Evolutionary conservation across 129 eudicot species (phyloP).

Genomic region (Flaveria ramosissima): DNA sequence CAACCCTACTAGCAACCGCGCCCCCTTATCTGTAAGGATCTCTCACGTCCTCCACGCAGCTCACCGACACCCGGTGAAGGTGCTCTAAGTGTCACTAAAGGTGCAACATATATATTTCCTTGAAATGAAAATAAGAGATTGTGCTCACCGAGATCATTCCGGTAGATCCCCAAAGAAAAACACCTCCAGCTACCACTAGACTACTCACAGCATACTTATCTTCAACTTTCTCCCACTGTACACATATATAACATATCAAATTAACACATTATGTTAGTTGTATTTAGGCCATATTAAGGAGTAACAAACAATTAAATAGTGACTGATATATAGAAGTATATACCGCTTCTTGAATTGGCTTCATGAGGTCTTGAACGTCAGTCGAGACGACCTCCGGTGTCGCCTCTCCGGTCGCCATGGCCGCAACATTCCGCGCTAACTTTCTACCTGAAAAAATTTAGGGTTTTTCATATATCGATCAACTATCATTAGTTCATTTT

Average conservation of each 20-base stretch:
- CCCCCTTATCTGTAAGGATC: too few relatives aligned
- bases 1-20: too few relatives aligned
- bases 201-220: conserved; percentile 93
- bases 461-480: neutral
- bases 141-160: conserved; percentile 76
- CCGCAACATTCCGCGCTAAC: conserved; percentile 74
- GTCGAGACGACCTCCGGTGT: conserved; percentile 49
- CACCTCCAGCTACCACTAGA: conserved; percentile 67
- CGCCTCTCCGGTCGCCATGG: conserved; percentile 85
- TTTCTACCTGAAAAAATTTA: conserved; percentile 54
- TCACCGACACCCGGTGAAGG: too few relatives aligned
- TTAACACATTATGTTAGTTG: neutral
- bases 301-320: neutral
- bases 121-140: neutral
- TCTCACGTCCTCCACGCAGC: too few relatives aligned
- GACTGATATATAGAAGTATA: neutral
- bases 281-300: neutral
- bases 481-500: too few relatives aligned
- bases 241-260: neutral
- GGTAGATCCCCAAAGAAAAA: conserved; percentile 67
- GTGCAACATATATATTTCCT: neutral
- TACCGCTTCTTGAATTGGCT: conserved; percentile 77
- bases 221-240: conserved; percentile 90
- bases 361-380: conserved; percentile 63
- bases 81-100: neutral